These are phyloP conservation scores for Colletotrichum viniferum DNA, from an alignment of 2,329 filamentous ascomycete genomes.

Conservation along the genomic window DNA sequence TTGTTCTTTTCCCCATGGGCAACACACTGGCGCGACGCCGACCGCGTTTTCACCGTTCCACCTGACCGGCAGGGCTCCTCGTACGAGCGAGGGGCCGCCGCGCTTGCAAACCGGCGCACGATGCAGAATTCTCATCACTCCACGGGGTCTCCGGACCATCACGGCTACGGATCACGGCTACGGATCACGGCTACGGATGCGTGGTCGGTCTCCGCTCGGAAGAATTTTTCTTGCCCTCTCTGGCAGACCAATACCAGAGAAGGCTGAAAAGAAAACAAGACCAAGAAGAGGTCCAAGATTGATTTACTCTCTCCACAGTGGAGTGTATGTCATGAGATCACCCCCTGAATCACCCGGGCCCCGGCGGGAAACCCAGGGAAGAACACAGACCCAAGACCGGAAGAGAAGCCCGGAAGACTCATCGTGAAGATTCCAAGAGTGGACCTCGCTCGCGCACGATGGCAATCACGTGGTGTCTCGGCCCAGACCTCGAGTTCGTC, in stretches of 20 bases:
- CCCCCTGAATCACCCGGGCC: background rate
- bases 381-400: background rate
- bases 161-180: background rate
- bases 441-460: background rate
- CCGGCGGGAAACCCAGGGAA: background rate
- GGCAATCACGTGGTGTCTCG: conserved; percentile 7
- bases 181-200: background rate
- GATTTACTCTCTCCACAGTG: conserved; percentile 4
- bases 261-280: background rate
- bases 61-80: background rate
- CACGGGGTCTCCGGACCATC: conserved; percentile 5
- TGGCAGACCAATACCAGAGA: background rate
- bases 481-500: background rate
- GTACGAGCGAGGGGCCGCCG: background rate
- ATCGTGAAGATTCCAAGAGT: background rate
- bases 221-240: background rate
- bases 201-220: conserved; percentile 3
- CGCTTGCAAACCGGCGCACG: background rate
- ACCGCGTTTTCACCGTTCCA: conserved; percentile 15
- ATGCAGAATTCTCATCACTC: background rate
- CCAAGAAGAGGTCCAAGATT: background rate
- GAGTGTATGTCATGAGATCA: conserved; percentile 5
- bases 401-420: background rate
- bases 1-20: conserved; percentile 21
- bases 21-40: conserved; percentile 1